Evolutionary conservation across 306 rosid genomes (phyloP).

Genomic region (Psophocarpus tetragonolobus): DNA sequence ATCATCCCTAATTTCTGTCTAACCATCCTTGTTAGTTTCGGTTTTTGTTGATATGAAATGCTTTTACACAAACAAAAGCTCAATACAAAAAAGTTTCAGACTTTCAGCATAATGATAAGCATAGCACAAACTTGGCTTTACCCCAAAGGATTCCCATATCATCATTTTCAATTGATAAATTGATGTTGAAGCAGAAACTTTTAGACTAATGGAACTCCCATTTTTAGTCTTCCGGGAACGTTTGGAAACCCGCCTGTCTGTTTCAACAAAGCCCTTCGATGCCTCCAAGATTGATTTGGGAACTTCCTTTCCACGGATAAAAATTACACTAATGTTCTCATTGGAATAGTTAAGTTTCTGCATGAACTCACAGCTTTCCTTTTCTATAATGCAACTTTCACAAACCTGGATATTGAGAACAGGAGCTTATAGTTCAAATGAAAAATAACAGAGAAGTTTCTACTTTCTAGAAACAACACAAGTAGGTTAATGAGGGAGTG

Average conservation of each 20-base stretch:
- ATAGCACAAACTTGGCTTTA: constrained; percentile 41
- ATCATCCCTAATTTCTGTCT: not conserved
- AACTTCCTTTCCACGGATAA: constrained; percentile 87
- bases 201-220: constrained; percentile 67
- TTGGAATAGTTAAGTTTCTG: constrained; percentile 77
- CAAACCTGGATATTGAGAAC: constrained; percentile 59
- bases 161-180: constrained; percentile 92
- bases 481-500: not conserved
- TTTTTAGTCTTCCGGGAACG: constrained; percentile 80
- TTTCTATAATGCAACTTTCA: constrained; percentile 87
- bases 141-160: constrained; percentile 99
- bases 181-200: constrained; percentile 89
- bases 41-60: constrained; percentile 1
- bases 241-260: constrained; percentile 88
- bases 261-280: constrained; percentile 65
- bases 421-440: not conserved
- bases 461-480: not conserved
- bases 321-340: constrained; percentile 67
- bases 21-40: not conserved
- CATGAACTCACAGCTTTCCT: constrained; percentile 78
- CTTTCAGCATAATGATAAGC: constrained; percentile 13
- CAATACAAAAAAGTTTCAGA: not conserved
- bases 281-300: constrained; percentile 84
- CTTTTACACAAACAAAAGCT: constrained; percentile 11
- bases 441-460: not conserved